phyloP scores from a whole-genome alignment of 345 rosid genomes.

The Linum usitatissimum region DNA sequence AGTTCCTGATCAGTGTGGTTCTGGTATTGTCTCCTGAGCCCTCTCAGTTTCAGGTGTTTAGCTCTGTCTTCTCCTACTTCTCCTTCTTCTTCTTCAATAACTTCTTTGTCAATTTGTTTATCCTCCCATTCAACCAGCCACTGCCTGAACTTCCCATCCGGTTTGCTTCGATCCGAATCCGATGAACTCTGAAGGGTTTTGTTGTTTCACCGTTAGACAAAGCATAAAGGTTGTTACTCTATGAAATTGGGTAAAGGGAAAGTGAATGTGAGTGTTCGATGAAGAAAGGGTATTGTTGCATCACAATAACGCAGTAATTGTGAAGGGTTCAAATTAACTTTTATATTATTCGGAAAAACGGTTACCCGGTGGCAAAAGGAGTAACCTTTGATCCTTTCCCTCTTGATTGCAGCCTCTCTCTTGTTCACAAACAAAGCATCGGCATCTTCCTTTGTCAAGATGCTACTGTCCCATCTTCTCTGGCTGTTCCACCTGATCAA shows the following conservation, averaged over 20 bases:
- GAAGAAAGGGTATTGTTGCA: too few species aligned
- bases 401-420: slow-evolving; percentile 56
- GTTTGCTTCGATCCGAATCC: slow-evolving; percentile 54
- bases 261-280: too few species aligned
- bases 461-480: slow-evolving; percentile 80
- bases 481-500: slow-evolving; percentile 53
- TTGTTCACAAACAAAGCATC: slow-evolving; percentile 48
- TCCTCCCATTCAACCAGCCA: slow-evolving; percentile 93
- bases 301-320: background rate
- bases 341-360: background rate
- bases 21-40: slow-evolving; percentile 20
- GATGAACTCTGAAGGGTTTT: slow-evolving; percentile 50
- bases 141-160: slow-evolving; percentile 60
- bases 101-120: slow-evolving; percentile 52
- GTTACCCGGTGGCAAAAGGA: slow-evolving; percentile 56
- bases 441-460: slow-evolving; percentile 66
- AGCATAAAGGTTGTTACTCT: too few species aligned
- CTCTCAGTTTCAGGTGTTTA: slow-evolving; percentile 33
- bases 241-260: too few species aligned
- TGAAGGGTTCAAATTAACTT: too few species aligned
- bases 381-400: slow-evolving; percentile 63
- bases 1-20: slow-evolving; percentile 15
- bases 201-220: background rate
- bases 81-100: slow-evolving; percentile 53
- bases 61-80: slow-evolving; percentile 49